Conservation (phyloP, 371 early-diverging fungal genomes). For the Dinochytrium kinnereticum region DNA sequence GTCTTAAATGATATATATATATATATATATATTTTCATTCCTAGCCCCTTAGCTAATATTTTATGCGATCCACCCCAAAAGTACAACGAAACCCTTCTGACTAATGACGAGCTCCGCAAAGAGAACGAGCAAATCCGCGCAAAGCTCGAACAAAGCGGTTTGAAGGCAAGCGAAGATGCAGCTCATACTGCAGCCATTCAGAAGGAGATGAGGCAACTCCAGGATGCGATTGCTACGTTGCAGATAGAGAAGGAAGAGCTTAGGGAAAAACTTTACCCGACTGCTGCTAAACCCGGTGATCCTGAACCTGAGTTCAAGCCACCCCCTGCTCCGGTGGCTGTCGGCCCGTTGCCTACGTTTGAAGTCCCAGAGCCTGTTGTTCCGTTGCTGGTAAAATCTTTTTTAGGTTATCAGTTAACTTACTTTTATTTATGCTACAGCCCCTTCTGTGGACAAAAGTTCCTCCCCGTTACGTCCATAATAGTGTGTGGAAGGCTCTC, state of each 20-base stretch:
- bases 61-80: too few species aligned
- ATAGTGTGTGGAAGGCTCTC: conserved; percentile 46
- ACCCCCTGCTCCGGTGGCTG: not conserved
- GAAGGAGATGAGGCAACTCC: conserved; percentile 24
- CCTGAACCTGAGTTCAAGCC: not conserved
- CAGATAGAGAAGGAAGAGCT: conserved; percentile 30
- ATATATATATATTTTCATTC: too few species aligned
- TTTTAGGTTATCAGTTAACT: not conserved
- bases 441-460: conserved; percentile 51
- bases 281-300: not conserved
- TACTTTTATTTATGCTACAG: conserved; percentile 19
- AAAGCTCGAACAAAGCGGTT: not conserved
- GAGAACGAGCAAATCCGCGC: conserved; percentile 11
- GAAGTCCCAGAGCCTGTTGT: conserved; percentile 11
- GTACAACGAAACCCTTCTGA: conserved; percentile 9
- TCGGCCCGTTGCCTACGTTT: conserved; percentile 1
- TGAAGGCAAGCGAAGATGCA: conserved; percentile 11
- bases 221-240: conserved; percentile 19
- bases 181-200: not conserved
- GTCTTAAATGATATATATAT: too few species aligned
- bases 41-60: too few species aligned
- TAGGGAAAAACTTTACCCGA: conserved; percentile 9
- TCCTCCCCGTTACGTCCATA: conserved; percentile 25
- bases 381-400: conserved; percentile 1
- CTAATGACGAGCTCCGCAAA: conserved; percentile 10